These are phyloP conservation scores for Thuidium tamariscinum DNA, from an alignment of 225 moss, liverwort and hornwort genomes.

Conservation along the genomic window DNA sequence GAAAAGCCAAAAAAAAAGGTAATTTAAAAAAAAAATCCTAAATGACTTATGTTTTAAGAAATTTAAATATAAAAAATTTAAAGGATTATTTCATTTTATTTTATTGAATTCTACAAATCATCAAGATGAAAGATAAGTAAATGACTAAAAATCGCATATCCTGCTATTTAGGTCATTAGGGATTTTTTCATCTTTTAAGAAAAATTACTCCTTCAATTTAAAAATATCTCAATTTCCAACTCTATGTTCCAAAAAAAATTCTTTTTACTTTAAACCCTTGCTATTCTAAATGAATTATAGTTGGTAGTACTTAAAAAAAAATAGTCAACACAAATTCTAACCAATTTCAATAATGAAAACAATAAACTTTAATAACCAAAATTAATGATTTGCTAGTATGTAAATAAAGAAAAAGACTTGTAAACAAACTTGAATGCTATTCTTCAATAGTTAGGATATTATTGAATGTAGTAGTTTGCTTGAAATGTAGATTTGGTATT, in stretches of 20 bases:
- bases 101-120: not conserved
- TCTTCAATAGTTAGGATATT: rapidly evolving
- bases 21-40: too few relatives aligned
- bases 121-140: not conserved
- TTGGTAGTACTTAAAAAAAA: not conserved
- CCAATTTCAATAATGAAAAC: not conserved
- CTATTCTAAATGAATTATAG: not conserved
- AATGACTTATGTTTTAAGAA: rapidly evolving
- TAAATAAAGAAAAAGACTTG: not conserved
- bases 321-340: not conserved
- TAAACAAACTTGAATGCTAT: not conserved
- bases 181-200: rapidly evolving
- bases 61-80: not conserved
- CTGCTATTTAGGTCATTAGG: rapidly evolving
- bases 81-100: not conserved
- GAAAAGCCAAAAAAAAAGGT: too few relatives aligned
- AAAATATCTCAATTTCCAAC: not conserved
- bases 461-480: not conserved
- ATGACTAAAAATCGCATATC: not conserved
- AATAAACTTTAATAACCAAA: not conserved
- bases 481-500: not conserved
- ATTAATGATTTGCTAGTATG: too few relatives aligned
- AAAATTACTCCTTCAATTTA: not conserved
- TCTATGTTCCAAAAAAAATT: not conserved
- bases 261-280: not conserved